These are phyloP conservation scores for Globisporangium uncinulatum DNA, from an alignment of 352 stramenopile genomes.

Conservation along the genomic window DNA sequence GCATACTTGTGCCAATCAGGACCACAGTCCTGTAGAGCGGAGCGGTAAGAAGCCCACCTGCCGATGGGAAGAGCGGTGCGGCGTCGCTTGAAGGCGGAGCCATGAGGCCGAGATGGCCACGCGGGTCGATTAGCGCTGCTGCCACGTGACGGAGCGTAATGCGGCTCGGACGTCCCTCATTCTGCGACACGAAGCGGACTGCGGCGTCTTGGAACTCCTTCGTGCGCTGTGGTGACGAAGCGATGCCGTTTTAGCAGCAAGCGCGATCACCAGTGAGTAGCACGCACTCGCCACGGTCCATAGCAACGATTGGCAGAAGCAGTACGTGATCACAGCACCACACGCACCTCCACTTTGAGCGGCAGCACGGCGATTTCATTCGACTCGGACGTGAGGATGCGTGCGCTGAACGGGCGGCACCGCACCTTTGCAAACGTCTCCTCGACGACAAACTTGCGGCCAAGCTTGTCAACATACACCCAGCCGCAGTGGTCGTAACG, in stretches of 20 bases:
- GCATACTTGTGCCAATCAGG: background rate
- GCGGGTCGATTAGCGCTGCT: constrained; percentile 38
- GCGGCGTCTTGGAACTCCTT: constrained; percentile 60
- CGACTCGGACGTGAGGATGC: constrained; percentile 63
- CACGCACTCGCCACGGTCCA: background rate
- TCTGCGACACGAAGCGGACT: constrained; percentile 45
- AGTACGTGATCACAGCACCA: background rate
- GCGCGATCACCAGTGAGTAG: background rate
- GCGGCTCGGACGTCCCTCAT: constrained; percentile 49
- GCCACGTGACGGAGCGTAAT: constrained; percentile 55
- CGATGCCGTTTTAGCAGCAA: background rate
- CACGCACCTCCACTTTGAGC: constrained; percentile 40
- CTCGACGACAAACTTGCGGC: constrained; percentile 80
- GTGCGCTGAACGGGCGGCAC: constrained; percentile 71
- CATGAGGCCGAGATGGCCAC: constrained; percentile 7
- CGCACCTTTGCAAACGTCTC: constrained; percentile 76
- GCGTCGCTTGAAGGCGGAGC: background rate
- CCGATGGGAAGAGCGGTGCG: constrained; percentile 35
- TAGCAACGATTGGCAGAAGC: background rate
- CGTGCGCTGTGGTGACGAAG: constrained; percentile 27
- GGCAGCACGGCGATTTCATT: constrained; percentile 76
- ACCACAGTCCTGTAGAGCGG: background rate
- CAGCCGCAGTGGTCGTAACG: constrained; percentile 80
- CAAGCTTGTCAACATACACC: constrained; percentile 76
- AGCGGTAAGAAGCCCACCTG: constrained; percentile 21